phyloP scores from a whole-genome alignment of 345 rosid genomes.

The Mangifera indica region DNA sequence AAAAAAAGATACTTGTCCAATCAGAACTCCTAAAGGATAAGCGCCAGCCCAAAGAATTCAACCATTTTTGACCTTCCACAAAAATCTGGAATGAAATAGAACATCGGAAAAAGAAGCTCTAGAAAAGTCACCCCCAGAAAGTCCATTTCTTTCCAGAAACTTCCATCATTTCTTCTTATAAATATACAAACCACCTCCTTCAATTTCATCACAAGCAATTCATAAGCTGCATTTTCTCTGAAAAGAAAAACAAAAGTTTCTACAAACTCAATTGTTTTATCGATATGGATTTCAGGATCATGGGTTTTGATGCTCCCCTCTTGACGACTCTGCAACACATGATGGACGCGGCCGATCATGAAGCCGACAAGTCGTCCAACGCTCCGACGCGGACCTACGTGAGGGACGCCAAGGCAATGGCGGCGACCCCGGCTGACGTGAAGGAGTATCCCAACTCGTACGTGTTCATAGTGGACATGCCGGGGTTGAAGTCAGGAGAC shows the following conservation, averaged over 20 bases:
- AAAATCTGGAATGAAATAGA: too few relatives aligned
- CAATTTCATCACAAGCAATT: too few relatives aligned
- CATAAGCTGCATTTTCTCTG: too few relatives aligned
- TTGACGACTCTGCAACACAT: slow-evolving; percentile 52
- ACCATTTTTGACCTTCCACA: too few relatives aligned
- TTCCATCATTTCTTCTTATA: too few relatives aligned
- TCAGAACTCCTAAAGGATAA: too few relatives aligned
- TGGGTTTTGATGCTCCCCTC: slow-evolving; percentile 42
- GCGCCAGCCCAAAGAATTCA: too few relatives aligned
- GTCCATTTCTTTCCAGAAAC: too few relatives aligned
- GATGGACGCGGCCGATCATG: slow-evolving; percentile 42
- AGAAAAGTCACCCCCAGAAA: not conserved
- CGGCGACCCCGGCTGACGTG: slow-evolving; percentile 11
- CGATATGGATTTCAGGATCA: slow-evolving; percentile 47
- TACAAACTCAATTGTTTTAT: too few relatives aligned
- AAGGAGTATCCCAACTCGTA: slow-evolving; percentile 7
- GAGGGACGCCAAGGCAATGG: too few relatives aligned
- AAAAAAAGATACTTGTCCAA: too few relatives aligned
- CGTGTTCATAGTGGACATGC: slow-evolving; percentile 12
- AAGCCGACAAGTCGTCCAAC: slow-evolving; percentile 33
- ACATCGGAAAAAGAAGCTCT: too few relatives aligned
- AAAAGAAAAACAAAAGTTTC: not conserved
- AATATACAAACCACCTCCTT: not conserved
- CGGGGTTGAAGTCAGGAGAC: slow-evolving; percentile 17
- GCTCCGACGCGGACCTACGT: slow-evolving; percentile 27